These are phyloP conservation scores for Cyclotella cryptica DNA, from an alignment of 108 stramenopile species.

Conservation along the genomic window DNA sequence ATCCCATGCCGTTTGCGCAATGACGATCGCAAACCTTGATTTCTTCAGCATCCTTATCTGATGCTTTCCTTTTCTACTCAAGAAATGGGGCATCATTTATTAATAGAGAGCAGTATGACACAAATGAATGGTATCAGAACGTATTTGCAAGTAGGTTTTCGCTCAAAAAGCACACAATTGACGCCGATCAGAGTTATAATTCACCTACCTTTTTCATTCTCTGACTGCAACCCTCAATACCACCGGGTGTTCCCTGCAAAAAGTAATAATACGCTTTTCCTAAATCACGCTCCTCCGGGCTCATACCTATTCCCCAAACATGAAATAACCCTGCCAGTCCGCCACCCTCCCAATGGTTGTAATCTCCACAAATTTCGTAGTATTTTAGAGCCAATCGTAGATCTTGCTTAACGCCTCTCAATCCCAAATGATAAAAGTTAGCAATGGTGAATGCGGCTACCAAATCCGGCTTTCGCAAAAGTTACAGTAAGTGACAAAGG, in stretches of 20 bases:
- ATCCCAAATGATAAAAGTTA: conserved; percentile 76
- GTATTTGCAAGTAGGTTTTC: not conserved
- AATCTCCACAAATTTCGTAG: conserved; percentile 73
- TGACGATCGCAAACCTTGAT: conserved; percentile 64
- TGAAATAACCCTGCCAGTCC: conserved; percentile 81
- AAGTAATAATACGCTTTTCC: conserved; percentile 68
- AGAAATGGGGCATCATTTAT: no score
- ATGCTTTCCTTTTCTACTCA: conserved; percentile 30
- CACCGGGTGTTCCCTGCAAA: conserved; percentile 67
- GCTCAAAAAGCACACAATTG: not conserved
- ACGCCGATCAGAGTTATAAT: not conserved
- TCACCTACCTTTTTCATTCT: conserved; percentile 18
- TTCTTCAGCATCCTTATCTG: conserved; percentile 29
- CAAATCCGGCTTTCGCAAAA: conserved; percentile 58
- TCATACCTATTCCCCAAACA: conserved; percentile 81
- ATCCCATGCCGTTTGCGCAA: conserved; percentile 80
- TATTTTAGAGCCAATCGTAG: conserved; percentile 78
- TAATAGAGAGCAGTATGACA: not conserved
- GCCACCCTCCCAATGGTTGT: conserved; percentile 78
- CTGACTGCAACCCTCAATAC: conserved; percentile 61
- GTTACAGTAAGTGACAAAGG: no score
- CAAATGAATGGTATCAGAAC: not conserved
- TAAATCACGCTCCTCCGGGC: conserved; percentile 54
- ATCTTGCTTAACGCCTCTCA: conserved; percentile 81
- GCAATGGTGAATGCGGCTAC: conserved; percentile 75